Evolutionary conservation across 164 flowering plant species (phyloP).

Genomic region (Pachysandra terminalis): DNA sequence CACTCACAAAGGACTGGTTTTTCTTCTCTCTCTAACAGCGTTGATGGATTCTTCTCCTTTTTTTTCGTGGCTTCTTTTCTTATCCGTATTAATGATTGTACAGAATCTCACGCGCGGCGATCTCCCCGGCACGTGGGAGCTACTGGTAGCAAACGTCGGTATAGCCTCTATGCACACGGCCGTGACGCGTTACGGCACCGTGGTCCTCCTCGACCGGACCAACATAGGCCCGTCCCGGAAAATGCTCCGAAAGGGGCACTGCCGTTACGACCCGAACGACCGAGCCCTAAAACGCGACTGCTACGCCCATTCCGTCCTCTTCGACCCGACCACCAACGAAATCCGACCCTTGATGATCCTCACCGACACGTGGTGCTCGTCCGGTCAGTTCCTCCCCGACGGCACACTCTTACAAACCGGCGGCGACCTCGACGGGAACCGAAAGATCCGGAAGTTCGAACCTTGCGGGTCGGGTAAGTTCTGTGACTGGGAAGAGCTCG

Average conservation of each 20-base stretch:
- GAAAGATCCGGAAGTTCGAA: constrained; percentile 45
- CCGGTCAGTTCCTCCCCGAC: constrained; percentile 86
- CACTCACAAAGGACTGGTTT: too few species aligned
- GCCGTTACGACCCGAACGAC: constrained; percentile 49
- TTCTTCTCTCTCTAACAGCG: too few species aligned
- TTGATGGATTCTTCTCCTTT: too few species aligned
- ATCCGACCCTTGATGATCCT: constrained; percentile 72
- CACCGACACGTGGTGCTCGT: constrained; percentile 98
- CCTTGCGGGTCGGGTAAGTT: constrained; percentile 31
- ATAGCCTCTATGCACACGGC: constrained; percentile 96
- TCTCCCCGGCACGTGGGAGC: constrained; percentile 87
- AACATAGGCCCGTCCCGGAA: constrained; percentile 70
- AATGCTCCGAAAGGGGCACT: constrained; percentile 43
- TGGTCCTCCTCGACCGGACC: constrained; percentile 86
- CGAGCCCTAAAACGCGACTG: constrained; percentile 54
- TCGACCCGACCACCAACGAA: constrained; percentile 47
- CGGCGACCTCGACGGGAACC: constrained; percentile 62
- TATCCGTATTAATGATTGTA: not conserved
- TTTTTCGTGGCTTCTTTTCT: not conserved
- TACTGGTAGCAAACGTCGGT: constrained; percentile 64
- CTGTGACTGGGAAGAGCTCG: constrained; percentile 51
- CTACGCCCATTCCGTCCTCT: constrained; percentile 73
- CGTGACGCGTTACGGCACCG: constrained; percentile 76
- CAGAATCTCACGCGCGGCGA: constrained; percentile 22
- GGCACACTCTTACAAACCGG: constrained; percentile 88